Conservation (phyloP, 805 yeast species). For the Yueomyces sp. region DNA sequence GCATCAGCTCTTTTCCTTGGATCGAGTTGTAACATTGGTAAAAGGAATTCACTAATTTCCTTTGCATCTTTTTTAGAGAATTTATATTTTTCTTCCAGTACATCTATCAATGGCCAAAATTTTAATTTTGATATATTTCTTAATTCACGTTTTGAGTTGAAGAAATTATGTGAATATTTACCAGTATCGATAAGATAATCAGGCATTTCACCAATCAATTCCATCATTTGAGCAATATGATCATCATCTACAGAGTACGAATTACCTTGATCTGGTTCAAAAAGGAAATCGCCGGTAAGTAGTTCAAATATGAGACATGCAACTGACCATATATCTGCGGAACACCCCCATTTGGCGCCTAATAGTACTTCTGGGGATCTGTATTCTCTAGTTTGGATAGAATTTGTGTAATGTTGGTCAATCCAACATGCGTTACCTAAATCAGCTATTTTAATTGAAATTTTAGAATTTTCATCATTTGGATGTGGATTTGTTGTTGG, state of each 20-base stretch:
- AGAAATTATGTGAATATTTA: slow-evolving; percentile 45
- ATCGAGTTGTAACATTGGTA: slow-evolving; percentile 70
- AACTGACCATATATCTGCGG: slow-evolving; percentile 91
- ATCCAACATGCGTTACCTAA: slow-evolving; percentile 85
- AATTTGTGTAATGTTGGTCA: slow-evolving; percentile 70
- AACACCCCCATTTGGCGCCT: slow-evolving; percentile 87
- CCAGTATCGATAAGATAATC: slow-evolving; percentile 43
- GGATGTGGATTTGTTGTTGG: background rate
- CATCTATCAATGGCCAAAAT: slow-evolving; percentile 80
- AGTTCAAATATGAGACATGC: slow-evolving; percentile 87
- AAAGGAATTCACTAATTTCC: slow-evolving; percentile 60
- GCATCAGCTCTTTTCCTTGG: slow-evolving; percentile 87
- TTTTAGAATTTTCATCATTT: slow-evolving; percentile 18
- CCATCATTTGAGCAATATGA: slow-evolving; percentile 91
- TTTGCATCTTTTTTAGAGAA: slow-evolving; percentile 54
- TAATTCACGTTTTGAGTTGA: slow-evolving; percentile 56
- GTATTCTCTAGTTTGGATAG: slow-evolving; percentile 85
- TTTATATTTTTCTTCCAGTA: slow-evolving; percentile 75
- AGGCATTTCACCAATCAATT: slow-evolving; percentile 62
- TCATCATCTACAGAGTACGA: slow-evolving; percentile 84
- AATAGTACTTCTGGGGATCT: slow-evolving; percentile 79
- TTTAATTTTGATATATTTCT: slow-evolving; percentile 69
- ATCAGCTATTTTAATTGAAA: slow-evolving; percentile 82
- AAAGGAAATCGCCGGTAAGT: slow-evolving; percentile 85
- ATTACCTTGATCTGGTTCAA: slow-evolving; percentile 71